Conservation (phyloP, 1,284 basidiomycete species). For the Phylloporus gajari region DNA sequence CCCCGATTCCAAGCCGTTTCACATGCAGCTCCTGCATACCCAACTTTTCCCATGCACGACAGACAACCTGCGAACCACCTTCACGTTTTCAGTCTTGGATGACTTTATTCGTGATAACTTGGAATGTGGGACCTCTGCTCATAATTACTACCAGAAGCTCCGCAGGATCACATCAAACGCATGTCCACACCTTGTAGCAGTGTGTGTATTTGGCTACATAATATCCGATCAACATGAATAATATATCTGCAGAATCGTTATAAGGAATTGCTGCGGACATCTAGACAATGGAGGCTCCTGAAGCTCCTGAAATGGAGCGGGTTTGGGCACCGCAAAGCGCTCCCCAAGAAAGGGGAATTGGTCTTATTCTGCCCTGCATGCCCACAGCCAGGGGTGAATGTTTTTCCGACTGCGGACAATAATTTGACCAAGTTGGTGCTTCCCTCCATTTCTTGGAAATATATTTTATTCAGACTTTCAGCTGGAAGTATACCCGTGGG, state of each 20-base stretch:
- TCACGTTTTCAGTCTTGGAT: neutral
- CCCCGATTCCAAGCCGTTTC: neutral
- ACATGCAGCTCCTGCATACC: neutral
- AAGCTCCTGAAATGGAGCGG: conserved; percentile 20
- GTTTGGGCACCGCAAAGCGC: neutral
- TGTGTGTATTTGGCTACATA: too few species aligned
- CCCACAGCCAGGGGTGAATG: neutral
- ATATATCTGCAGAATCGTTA: conserved; percentile 9
- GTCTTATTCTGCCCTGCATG: neutral
- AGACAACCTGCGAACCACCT: neutral
- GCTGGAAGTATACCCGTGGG: too few species aligned
- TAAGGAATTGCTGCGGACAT: conserved; percentile 15
- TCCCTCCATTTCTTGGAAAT: too few species aligned
- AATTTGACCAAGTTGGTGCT: neutral
- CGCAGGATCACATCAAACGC: neutral
- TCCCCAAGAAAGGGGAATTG: neutral
- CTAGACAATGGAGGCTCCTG: conserved; percentile 14
- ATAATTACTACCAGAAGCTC: neutral
- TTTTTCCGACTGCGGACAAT: neutral
- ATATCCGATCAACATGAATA: too few species aligned
- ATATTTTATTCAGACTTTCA: neutral
- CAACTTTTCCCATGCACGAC: neutral
- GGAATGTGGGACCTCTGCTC: neutral
- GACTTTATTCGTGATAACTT: conserved; percentile 1
- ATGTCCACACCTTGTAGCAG: too few species aligned